Evolutionary conservation across 805 yeast species (phyloP).

Genomic region (Yarrowia sp.): DNA sequence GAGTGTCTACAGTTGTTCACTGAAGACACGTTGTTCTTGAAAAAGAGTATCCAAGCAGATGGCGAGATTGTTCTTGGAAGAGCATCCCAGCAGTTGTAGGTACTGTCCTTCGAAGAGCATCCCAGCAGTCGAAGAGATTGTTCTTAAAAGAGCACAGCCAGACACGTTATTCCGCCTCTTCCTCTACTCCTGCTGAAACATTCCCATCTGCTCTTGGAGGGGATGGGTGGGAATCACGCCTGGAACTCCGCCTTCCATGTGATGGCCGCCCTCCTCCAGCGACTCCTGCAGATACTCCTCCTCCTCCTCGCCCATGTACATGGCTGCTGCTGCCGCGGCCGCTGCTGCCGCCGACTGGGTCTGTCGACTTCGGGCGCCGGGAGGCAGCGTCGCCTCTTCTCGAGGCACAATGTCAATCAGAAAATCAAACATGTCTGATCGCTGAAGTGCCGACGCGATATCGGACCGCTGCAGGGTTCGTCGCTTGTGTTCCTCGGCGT

Average conservation of each 20-base stretch:
- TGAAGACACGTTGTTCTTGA: no score
- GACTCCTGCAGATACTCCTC: constrained; percentile 28
- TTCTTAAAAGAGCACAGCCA: no score
- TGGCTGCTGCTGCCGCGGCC: constrained; percentile 31
- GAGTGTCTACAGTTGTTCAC: neutral
- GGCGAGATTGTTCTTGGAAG: no score
- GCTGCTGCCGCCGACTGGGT: constrained; percentile 19
- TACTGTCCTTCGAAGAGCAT: no score
- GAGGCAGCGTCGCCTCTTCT: constrained; percentile 61
- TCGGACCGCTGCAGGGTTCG: constrained; percentile 93
- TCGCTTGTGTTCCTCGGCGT: constrained; percentile 95
- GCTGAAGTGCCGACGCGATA: constrained; percentile 92
- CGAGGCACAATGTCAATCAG: constrained; percentile 95
- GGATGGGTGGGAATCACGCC: constrained; percentile 26
- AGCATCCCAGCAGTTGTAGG: no score
- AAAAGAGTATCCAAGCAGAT: no score
- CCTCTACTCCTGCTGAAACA: constrained; percentile 31
- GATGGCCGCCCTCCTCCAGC: constrained; percentile 18
- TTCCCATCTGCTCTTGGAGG: constrained; percentile 35
- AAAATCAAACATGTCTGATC: constrained; percentile 97
- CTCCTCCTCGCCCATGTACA: constrained; percentile 32
- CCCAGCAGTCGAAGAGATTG: no score
- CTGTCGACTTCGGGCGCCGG: constrained; percentile 26
- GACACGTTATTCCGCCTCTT: no score
- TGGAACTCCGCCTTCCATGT: constrained; percentile 19